Base-by-base conservation (phyloP, 2,329 filamentous ascomycete genomes). In the Dichotomopilus funicola region DNA sequence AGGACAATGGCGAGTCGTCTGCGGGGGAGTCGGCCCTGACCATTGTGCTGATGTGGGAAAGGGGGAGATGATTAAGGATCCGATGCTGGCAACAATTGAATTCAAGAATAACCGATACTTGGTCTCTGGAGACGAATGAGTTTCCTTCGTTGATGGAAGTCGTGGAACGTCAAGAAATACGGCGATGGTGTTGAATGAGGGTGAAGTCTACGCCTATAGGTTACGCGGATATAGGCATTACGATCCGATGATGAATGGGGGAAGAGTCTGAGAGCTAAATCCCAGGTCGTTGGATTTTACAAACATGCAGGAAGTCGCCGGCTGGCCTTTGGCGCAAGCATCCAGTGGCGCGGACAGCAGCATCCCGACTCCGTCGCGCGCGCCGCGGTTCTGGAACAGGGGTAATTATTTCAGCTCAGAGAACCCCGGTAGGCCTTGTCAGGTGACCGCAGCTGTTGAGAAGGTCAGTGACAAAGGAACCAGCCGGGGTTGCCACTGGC, bases 1-100 rank as follows among this genome's bases (percentile, higher is more conserved):
- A 77, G 35, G 76, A 78, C 4, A 77, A 69, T 31, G 76, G 75
- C 37, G 75, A 78, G 54, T 78, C 76, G 51, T 78, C 75, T n/a
- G 63, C 62, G 12, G 66, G 65, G 2, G 67, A 68, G 10, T 65
- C 63, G 47, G 55, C 33, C 12, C 51, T 47, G 7, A 52, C 48
- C 56, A 58, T 58, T 33, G 52, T 49, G 43, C 6, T 9, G 33
- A 27, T 33, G 34, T 6, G 35, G 34, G n/a, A 35, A 12, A 33
- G 13, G 31, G 6, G 12, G 12, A 8, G 27, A 10, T 47, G 19
- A 34, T 12, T n/a, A 11, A 9, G 10, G 6, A 31, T 34, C 37
- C 11, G 35, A 52, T 4, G 31, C 36, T 8, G 36, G 3, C 34
- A 35, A 10, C 11, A 46, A 35, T 41, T 12, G 19, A 40, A 6